These are phyloP conservation scores for Ogataea ganodermae DNA, from an alignment of 805 yeast genomes.

Conservation along the genomic window DNA sequence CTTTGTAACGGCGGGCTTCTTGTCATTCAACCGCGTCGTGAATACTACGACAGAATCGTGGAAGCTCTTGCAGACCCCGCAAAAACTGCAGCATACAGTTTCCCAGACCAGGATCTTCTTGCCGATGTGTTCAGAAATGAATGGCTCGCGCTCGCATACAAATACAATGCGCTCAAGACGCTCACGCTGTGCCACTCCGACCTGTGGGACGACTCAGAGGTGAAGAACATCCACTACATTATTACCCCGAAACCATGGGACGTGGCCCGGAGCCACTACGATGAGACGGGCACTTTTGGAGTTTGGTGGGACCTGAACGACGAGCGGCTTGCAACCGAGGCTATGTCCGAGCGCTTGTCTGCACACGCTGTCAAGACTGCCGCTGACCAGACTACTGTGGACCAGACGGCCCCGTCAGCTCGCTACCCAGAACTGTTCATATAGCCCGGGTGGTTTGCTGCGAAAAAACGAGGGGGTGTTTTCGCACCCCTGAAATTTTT, in stretches of 20 bases:
- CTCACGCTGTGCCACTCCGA: slow-evolving; percentile 45
- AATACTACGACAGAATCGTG: slow-evolving; percentile 42
- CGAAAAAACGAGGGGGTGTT: too few relatives aligned
- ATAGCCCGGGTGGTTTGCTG: background rate
- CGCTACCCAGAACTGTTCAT: background rate
- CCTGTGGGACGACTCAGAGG: slow-evolving; percentile 48
- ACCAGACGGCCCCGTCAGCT: background rate
- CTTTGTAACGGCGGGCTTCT: slow-evolving; percentile 63
- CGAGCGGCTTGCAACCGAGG: slow-evolving; percentile 19
- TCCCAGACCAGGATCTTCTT: slow-evolving; percentile 60
- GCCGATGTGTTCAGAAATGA: slow-evolving; percentile 52
- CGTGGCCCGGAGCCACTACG: slow-evolving; percentile 35
- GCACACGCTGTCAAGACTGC: too few relatives aligned
- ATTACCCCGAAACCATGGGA: slow-evolving; percentile 66
- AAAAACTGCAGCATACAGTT: slow-evolving; percentile 45
- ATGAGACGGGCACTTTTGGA: slow-evolving; percentile 48
- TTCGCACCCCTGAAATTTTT: too few relatives aligned
- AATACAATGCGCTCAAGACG: slow-evolving; percentile 59
- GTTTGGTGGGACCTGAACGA: slow-evolving; percentile 53
- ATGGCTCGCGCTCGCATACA: slow-evolving; percentile 55
- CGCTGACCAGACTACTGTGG: too few relatives aligned
- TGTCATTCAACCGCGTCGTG: slow-evolving; percentile 46
- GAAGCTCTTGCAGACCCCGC: slow-evolving; percentile 41
- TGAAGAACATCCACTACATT: slow-evolving; percentile 60
- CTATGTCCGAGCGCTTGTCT: too few relatives aligned